Base-by-base conservation (phyloP, 2,329 filamentous ascomycete genomes). In the Rasamsonia emersonii region DNA sequence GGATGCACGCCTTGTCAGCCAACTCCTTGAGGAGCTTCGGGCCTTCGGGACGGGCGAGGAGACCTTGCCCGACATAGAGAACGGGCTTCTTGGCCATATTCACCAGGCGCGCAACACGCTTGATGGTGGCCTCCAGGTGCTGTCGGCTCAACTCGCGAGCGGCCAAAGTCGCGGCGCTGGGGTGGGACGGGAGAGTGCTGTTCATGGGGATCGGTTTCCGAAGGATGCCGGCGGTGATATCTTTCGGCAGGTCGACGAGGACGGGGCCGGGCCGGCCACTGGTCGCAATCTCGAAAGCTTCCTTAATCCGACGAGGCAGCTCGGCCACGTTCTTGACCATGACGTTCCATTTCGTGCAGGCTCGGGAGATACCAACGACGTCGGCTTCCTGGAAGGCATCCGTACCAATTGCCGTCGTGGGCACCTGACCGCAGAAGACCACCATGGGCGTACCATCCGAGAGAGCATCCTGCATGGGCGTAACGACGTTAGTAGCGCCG, bases 331-430 rank as follows among this genome's bases (percentile, higher is more conserved):
- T 89, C 73, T 93, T 95, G 29, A 95, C 86, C 86, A 96, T 93
- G 39, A 93, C 86, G 51, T 96, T 96, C 91, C 91, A 98, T 69
- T 96, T 96, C 47, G 88, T 95, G 71, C 88, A 95, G 13, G 88
- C 79, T 51, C 89, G 76, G 19, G 86, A 93, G 59, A 98, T 96
- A 46, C 89, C 89, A 38, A 95, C 71, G 20, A 93, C 79, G 54
- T 98, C 91, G 37, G 86, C 88, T 64, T 96, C 91, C 59, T 98
- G 91, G 73, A 96, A 96, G 35, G 86, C 86, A 58, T 96, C 89
- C 41, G 83, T 93, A 40, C 91, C 91, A 60, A 96, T 95, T 33
- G 86, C 82, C 28, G 73, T 77, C 20, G 89, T 96, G 5, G 77
- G 72, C 39, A 98, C 91, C 75, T 98, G 91, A 30, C 91, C 91